Evolutionary conservation across 495 filamentous ascomycete species (phyloP), one percentile per base, ranked within the genome.

Genomic region (Penicillium subrubescens): DNA sequence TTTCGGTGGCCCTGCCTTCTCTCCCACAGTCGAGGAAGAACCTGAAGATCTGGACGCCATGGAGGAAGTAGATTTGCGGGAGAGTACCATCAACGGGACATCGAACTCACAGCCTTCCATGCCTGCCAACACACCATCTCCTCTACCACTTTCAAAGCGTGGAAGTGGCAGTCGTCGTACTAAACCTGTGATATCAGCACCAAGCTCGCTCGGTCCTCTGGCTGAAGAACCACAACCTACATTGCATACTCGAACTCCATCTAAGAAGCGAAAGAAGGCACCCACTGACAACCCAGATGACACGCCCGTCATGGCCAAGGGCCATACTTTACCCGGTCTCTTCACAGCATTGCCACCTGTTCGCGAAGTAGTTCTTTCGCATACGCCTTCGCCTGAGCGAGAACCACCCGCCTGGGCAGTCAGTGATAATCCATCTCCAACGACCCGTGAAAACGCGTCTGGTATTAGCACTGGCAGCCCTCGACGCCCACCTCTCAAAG

Each of bases 11-110:
- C 60, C 73, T 15, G 54, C 67, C 5, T 81, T 78, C 61, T 75
- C 77, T 23, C 76, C 78, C 7, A 81, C 71, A 29, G 70, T 73
- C 5, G 77, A 81, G 67, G 79, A 79, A 35, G 80, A 80, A 51
- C 61, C 67, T 0, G 77, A 80, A 44, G 76, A 77, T 19, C 33
- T 73, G 4, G 74, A 76, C 34, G 67, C 55, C 25, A 72, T 74
- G 67, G 71, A 74, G 39, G 69, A 74, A 37, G 17, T 72, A 21
- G 71, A 74, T 61, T 59, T 72, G 14, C 71, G 71, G 6, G 71
- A 72, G 29, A 70, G 61, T 44, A 17, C 64, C 23, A 67, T 74
- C n/a, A 70, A 72, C 31, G 60, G 29, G 8, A 8, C 50, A 39
- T 37, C 53, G 2, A 69, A 67, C 31, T 41, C 66, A 0, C 55